Percentiles rank a stretch among this genome's conserved stretches.
phyloP scores from a whole-genome alignment of 1,284 basidiomycete species.

The Cutaneotrichosporon cavernicola region DNA sequence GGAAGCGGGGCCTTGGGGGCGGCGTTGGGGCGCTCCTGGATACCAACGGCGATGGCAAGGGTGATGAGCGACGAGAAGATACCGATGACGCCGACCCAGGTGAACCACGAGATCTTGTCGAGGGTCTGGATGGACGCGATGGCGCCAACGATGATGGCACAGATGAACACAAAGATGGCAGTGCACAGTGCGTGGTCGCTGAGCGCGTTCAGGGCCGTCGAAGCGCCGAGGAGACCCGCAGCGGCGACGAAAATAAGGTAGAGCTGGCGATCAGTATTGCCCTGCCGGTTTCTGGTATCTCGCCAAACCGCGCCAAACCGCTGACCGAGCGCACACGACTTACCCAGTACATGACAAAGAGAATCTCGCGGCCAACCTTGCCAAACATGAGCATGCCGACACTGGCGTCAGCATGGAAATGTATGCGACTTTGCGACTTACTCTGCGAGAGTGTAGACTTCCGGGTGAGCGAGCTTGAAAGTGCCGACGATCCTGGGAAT shows the following conservation, averaged over 20 bases:
- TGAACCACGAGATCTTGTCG: slow-evolving; percentile 39
- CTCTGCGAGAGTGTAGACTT: slow-evolving; percentile 15
- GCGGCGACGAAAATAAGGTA: slow-evolving; percentile 30
- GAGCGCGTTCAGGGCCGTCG: slow-evolving; percentile 41
- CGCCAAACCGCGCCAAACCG: no score
- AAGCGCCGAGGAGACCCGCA: slow-evolving; percentile 30
- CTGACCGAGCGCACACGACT: slow-evolving; percentile 2
- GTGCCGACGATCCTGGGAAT: slow-evolving; percentile 14
- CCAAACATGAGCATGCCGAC: slow-evolving; percentile 31
- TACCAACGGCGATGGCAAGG: slow-evolving; percentile 43
- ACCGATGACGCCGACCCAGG: slow-evolving; percentile 41
- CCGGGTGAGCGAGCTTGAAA: slow-evolving; percentile 30
- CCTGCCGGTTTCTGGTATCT: neutral
- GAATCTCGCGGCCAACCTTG: slow-evolving; percentile 29
- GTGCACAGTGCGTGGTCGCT: slow-evolving; percentile 40
- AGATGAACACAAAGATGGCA: slow-evolving; percentile 37
- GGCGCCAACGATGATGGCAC: slow-evolving; percentile 31
- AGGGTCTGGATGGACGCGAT: slow-evolving; percentile 42
- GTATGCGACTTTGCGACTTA: neutral
- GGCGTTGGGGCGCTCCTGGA: slow-evolving; percentile 42
- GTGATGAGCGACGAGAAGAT: slow-evolving; percentile 36
- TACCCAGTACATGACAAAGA: slow-evolving; percentile 31
- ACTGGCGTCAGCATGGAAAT: neutral
- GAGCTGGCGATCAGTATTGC: slow-evolving; percentile 15
- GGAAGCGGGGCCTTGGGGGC: slow-evolving; percentile 37